Conservation (phyloP, 75 land plant genomes). For the Pinus tabuliformis region DNA sequence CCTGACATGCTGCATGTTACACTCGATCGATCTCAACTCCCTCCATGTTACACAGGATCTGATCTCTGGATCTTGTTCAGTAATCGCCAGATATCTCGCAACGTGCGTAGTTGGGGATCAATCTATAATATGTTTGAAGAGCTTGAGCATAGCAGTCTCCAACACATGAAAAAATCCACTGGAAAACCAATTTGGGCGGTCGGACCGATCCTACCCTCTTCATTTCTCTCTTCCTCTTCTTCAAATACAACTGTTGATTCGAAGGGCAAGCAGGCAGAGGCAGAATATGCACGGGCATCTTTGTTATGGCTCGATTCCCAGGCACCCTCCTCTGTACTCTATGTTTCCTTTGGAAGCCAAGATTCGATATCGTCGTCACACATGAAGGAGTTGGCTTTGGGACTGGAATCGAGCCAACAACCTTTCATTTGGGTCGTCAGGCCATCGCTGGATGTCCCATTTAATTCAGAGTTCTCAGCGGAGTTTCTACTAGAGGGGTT, state of each 20-base stretch:
- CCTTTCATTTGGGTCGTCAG: slow-evolving; percentile 10
- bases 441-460: background rate
- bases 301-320: slow-evolving; percentile 18
- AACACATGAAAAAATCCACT: too few relatives aligned
- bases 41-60: background rate
- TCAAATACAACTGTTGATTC: too few relatives aligned
- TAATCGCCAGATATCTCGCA: too few relatives aligned
- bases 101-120: too few relatives aligned
- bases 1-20: slow-evolving; percentile 12
- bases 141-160: too few relatives aligned
- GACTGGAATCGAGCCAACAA: background rate
- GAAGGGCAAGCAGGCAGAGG: too few relatives aligned
- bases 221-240: too few relatives aligned
- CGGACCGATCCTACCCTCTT: too few relatives aligned
- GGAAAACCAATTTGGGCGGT: too few relatives aligned
- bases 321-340: slow-evolving; percentile 15
- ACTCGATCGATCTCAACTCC: slow-evolving; percentile 6
- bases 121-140: too few relatives aligned
- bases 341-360: slow-evolving; percentile 27
- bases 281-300: background rate
- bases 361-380: slow-evolving; percentile 11
- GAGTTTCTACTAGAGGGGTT: slow-evolving; percentile 14
- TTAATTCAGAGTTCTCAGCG: background rate
- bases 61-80: slow-evolving; percentile 4
- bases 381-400: slow-evolving; percentile 14